Evolutionary conservation across 495 filamentous ascomycete genomes (phyloP), one percentile per base, ranked within the genome.

Genomic region (Glarea lozoyensis): DNA sequence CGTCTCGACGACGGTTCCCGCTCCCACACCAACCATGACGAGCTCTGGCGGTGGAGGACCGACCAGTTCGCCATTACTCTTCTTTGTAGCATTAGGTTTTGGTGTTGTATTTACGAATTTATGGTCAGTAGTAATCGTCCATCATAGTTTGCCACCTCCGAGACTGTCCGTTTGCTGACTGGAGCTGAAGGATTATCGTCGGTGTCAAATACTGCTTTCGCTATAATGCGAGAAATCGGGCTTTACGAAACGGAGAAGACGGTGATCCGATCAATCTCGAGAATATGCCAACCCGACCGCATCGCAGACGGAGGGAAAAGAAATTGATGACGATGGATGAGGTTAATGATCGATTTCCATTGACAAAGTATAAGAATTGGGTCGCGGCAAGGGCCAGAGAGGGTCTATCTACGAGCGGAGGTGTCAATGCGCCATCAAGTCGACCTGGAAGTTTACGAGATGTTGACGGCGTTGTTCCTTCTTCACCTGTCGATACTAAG

Each of bases 141-240:
- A 46, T 5, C 48, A 67, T 58, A 41, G 13, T 23, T 40, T 32
- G 7, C 35, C 17, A 5, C n/a, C n/a, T n/a, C n/a, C n/a, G n/a
- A n/a, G n/a, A n/a, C n/a, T n/a, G 24, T 29, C 29, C 19, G 34
- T 34, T 13, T 44, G 12, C 21, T 43, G 9, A 43, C 37, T n/a
- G 18, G 9, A 19, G 25, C 7, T 10, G 32, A 54, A 97, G 92
- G 92, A 98, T 98, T 60, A 98, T 98, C 55, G 92, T 98, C 51
- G 92, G 92, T 29, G 92, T 98, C 38, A 98, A 98, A 63, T 98
- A 98, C 63, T 98, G 92, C 64, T 98, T 98, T 61, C 76, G 92
- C 40, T 97, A 98, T 60, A 98, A 97, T 60, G 88, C 93, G 49
- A 79, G 92, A 20, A 93, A 93, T 60, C 84, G 92, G 22, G 78